Conservation (phyloP, 768 basidiomycete genomes). For the Pulveroboletus frians region DNA sequence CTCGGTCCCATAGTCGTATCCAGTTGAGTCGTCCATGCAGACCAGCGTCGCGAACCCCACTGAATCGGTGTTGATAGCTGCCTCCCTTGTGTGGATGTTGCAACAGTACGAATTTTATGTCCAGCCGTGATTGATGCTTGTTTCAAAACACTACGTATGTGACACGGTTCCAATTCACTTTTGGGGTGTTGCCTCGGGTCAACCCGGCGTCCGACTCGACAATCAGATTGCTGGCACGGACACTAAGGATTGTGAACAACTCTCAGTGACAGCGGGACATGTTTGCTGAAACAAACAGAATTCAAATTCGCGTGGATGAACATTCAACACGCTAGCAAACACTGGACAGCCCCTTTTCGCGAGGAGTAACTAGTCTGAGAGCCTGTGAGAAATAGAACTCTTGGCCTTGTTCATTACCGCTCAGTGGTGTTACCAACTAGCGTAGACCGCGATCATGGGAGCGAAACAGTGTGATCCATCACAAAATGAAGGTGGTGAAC, state of each 20-base stretch:
- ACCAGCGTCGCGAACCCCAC: neutral
- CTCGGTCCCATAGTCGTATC: constrained; percentile 80
- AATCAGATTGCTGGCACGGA: neutral
- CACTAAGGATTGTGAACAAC: neutral
- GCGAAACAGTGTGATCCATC: neutral
- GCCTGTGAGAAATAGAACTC: constrained; percentile 2
- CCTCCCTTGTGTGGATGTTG: constrained; percentile 81
- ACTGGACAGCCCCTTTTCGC: neutral
- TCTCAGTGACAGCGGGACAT: constrained; percentile 1
- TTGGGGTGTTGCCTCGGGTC: constrained; percentile 6
- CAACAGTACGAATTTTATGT: constrained; percentile 80
- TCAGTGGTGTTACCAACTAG: neutral
- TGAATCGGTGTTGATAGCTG: constrained; percentile 38
- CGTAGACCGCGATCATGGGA: too few species aligned
- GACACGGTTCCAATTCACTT: neutral
- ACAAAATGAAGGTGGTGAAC: neutral
- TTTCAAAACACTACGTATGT: constrained; percentile 1
- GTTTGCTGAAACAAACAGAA: constrained; percentile 12
- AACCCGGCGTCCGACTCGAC: constrained; percentile 1
- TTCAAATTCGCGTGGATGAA: neutral
- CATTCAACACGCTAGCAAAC: neutral
- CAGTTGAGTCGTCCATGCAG: constrained; percentile 50
- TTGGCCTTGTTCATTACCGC: neutral
- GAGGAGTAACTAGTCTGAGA: neutral
- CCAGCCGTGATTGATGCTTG: constrained; percentile 23